Evolutionary conservation across 306 rosid genomes (phyloP).

Genomic region (Coriaria nepalensis): DNA sequence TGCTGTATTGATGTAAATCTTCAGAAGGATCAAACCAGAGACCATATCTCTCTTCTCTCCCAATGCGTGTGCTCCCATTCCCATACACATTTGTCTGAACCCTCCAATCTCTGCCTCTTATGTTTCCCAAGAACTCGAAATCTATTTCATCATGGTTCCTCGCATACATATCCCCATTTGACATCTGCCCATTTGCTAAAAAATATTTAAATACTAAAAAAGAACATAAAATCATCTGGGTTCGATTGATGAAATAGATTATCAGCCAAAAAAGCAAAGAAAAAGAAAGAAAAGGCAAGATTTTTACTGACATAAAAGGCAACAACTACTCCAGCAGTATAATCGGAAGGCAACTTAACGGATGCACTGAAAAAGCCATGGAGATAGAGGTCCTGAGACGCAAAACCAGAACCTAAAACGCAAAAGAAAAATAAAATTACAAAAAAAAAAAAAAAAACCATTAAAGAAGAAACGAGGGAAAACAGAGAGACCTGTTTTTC

Average conservation of each 20-base stretch:
- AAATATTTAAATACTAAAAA: no score
- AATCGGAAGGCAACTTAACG: slow-evolving; percentile 82
- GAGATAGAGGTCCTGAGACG: slow-evolving; percentile 78
- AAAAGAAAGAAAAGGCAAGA: neutral
- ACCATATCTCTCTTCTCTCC: slow-evolving; percentile 85
- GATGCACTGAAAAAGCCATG: slow-evolving; percentile 90
- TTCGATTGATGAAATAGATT: neutral
- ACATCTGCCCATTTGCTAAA: no score
- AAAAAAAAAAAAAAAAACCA: slow-evolving; percentile 7
- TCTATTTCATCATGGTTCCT: slow-evolving; percentile 91
- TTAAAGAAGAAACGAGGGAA: neutral
- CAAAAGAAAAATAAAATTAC: slow-evolving; percentile 3
- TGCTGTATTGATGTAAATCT: slow-evolving; percentile 69
- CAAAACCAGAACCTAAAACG: slow-evolving; percentile 82
- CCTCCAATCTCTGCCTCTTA: slow-evolving; percentile 95
- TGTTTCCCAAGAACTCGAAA: slow-evolving; percentile 89
- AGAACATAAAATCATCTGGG: no score
- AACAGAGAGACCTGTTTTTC: slow-evolving; percentile 50
- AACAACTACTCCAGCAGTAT: slow-evolving; percentile 92
- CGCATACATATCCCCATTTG: slow-evolving; percentile 76
- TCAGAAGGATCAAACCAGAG: slow-evolving; percentile 95
- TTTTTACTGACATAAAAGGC: slow-evolving; percentile 76
- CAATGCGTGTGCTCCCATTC: slow-evolving; percentile 79
- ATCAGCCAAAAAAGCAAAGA: neutral
- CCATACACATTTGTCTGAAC: slow-evolving; percentile 92